Evolutionary conservation across 768 basidiomycete species (phyloP).

Genomic region (Pleurotus platypus): DNA sequence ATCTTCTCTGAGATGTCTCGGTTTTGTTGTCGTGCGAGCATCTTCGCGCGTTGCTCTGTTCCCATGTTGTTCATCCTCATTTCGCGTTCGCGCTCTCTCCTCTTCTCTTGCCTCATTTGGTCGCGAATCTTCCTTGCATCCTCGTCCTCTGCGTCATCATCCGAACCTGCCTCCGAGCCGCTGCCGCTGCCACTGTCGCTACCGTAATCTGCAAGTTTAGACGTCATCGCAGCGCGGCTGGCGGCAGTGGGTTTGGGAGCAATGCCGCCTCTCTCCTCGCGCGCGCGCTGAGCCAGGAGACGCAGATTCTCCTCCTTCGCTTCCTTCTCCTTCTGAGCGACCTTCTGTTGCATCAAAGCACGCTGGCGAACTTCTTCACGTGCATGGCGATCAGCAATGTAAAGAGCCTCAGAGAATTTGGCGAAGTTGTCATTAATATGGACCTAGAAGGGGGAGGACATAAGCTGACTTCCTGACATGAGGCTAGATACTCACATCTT

Average conservation of each 20-base stretch:
- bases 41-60: slow-evolving; percentile 91
- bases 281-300: slow-evolving; percentile 88
- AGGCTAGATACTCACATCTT: slow-evolving; percentile 68
- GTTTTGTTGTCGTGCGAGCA: slow-evolving; percentile 93
- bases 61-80: slow-evolving; percentile 99
- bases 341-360: slow-evolving; percentile 95
- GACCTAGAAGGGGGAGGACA: slow-evolving; percentile 48
- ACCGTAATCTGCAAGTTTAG: slow-evolving; percentile 81
- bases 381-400: slow-evolving; percentile 94
- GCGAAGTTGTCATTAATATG: slow-evolving; percentile 99
- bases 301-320: slow-evolving; percentile 95
- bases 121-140: slow-evolving; percentile 86
- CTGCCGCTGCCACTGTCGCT: slow-evolving; percentile 63
- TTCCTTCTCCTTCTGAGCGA: slow-evolving; percentile 98
- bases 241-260: slow-evolving; percentile 64
- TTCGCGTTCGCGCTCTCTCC: slow-evolving; percentile 91
- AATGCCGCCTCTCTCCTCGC: slow-evolving; percentile 89
- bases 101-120: slow-evolving; percentile 87
- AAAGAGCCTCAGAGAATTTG: slow-evolving; percentile 95
- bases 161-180: slow-evolving; percentile 53
- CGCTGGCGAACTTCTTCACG: slow-evolving; percentile 98
- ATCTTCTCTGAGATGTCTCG: slow-evolving; percentile 99
- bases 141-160: slow-evolving; percentile 69
- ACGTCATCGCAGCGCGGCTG: slow-evolving; percentile 67
- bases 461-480: background rate